Evolutionary conservation across 2,329 filamentous ascomycete genomes (phyloP).

Genomic region (Pyrenochaeta sp.): DNA sequence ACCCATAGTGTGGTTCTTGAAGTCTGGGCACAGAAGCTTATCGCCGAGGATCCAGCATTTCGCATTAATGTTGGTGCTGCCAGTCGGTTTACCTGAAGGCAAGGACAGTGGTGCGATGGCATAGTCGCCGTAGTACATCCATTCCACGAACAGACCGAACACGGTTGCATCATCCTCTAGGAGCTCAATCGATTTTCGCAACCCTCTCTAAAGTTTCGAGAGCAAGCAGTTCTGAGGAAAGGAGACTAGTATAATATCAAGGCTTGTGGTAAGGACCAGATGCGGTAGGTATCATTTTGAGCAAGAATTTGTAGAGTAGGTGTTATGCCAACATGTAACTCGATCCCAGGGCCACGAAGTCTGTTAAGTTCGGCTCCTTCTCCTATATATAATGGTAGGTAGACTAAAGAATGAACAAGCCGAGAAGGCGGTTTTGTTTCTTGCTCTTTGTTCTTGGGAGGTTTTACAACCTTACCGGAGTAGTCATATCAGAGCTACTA

Average conservation of each 20-base stretch:
- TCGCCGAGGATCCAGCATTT: constrained; percentile 16
- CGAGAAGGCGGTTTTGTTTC: constrained; percentile 5
- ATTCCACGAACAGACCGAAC: constrained; percentile 21
- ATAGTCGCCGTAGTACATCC: constrained; percentile 23
- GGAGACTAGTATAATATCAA: constrained; percentile 19
- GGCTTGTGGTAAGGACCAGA: constrained; percentile 14
- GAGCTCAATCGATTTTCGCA: constrained; percentile 15
- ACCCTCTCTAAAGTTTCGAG: constrained; percentile 17
- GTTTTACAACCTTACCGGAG: too few species aligned
- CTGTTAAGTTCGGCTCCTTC: constrained; percentile 2
- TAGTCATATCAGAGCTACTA: too few species aligned
- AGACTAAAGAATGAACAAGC: constrained; percentile 5
- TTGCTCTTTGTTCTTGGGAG: constrained; percentile 2
- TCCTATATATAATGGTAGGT: background rate
- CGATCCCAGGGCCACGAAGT: constrained; percentile 11
- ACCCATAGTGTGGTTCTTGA: constrained; percentile 19
- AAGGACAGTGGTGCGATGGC: background rate
- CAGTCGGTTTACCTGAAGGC: background rate
- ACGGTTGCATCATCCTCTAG: constrained; percentile 14
- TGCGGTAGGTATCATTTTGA: background rate
- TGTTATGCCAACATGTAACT: constrained; percentile 8
- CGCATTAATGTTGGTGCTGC: background rate
- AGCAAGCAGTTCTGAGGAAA: constrained; percentile 15
- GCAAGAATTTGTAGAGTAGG: background rate
- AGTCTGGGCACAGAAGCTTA: constrained; percentile 8